Conservation (phyloP, 371 early-diverging fungal genomes). For the Umbelopsis sp. region DNA sequence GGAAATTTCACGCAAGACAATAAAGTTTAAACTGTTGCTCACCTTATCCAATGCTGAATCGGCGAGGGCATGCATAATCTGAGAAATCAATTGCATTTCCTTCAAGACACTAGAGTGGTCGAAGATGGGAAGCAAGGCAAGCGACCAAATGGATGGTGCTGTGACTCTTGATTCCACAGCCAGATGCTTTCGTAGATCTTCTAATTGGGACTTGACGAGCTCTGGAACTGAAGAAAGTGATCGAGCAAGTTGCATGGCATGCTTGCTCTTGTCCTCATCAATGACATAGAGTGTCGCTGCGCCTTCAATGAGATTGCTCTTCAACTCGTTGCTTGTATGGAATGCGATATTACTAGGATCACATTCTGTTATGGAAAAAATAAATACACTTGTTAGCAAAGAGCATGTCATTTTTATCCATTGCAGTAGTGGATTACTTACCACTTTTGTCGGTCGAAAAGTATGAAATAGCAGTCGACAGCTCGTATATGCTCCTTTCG, state of each 20-base stretch:
- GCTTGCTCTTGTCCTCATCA: conserved; percentile 58
- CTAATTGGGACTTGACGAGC: conserved; percentile 31
- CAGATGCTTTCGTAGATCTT: conserved; percentile 11
- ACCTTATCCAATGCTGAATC: conserved; percentile 21
- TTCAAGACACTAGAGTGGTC: conserved; percentile 56
- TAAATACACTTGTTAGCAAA: background rate
- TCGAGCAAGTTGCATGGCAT: conserved; percentile 50
- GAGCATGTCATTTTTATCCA: background rate
- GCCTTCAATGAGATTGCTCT: conserved; percentile 71
- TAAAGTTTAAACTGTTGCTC: background rate
- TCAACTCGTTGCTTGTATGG: conserved; percentile 49
- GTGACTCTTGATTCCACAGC: background rate
- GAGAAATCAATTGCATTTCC: conserved; percentile 59
- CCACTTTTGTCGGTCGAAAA: conserved; percentile 35
- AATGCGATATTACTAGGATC: conserved; percentile 33
- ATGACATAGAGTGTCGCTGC: conserved; percentile 75
- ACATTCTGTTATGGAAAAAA: background rate
- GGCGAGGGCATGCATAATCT: conserved; percentile 30
- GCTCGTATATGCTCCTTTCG: conserved; percentile 45
- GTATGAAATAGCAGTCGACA: conserved; percentile 37
- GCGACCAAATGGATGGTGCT: conserved; percentile 35
- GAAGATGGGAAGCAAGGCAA: conserved; percentile 52
- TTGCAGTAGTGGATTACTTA: background rate
- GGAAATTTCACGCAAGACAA: background rate
- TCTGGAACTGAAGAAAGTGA: conserved; percentile 61